Evolutionary conservation across 352 stramenopile genomes (phyloP), one percentile per base, ranked within the genome.

Genomic region (Pythium volutum): DNA sequence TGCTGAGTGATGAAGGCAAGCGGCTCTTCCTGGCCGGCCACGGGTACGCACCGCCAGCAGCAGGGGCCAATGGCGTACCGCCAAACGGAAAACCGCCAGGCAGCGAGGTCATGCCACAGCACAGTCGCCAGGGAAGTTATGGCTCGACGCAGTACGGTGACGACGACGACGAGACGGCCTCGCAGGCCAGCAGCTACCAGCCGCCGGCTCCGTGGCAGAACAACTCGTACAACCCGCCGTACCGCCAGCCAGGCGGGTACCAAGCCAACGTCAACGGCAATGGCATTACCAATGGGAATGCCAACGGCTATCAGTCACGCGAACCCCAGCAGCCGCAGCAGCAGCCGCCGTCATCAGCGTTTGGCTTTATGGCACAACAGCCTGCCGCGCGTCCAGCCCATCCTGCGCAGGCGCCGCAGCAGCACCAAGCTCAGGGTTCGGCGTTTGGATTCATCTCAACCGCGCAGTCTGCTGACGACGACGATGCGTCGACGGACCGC

Each of bases 1-100:
- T 89, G 14, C 75, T 95, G 20, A 95, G 87, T 49, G 79, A 91
- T 29, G 87, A 95, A 79, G 86, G 86, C 62, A 93, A 93, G 64
- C 77, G 81, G n/a, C 59, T 95, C 4, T 92, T 91, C 56, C 65
- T 91, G 14, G 65, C 75, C 31, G 78, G 77, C 14, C 73, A 95
- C 51, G 66, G 71, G 31, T 66, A 64, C 48, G 54, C 62, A 11
- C 62, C 54, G 10, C 63, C 56, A 4, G 51, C 20, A 4, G 54
- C 27, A 34, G 57, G 55, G 25, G 52, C 26, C 14, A 60, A 59
- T 50, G 49, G 39, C 3, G n/a, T 31, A 26, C 20, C 25, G 3
- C 8, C 29, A 6, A 51, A 11, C 20, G 53, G 42, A 29, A 71
- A 56, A 34, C 50, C 29, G 1, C 6, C 41, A 56, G 68, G 42